Evolutionary conservation across 2,329 filamentous ascomycete species (phyloP).

Genomic region (Colletotrichum ledebouriae): DNA sequence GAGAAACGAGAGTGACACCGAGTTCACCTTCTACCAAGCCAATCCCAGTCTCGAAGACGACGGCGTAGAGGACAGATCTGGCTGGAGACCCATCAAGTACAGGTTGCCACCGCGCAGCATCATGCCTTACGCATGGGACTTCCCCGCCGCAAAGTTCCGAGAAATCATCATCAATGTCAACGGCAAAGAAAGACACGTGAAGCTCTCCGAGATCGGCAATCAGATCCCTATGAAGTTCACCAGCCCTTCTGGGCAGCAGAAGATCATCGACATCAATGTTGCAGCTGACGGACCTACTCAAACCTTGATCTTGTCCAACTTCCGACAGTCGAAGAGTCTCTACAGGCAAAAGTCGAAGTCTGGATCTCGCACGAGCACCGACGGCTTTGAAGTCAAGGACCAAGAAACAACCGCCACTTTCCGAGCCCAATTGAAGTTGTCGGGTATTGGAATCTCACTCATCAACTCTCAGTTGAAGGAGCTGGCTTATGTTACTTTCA

Average conservation of each 20-base stretch:
- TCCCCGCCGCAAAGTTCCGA: constrained; percentile 95
- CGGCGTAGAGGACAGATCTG: constrained; percentile 83
- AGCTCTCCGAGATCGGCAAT: constrained; percentile 96
- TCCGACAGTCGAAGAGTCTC: constrained; percentile 90
- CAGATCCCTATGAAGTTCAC: constrained; percentile 93
- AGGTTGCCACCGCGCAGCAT: constrained; percentile 93
- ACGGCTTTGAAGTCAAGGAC: constrained; percentile 94
- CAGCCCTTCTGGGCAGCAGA: constrained; percentile 75
- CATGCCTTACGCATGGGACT: constrained; percentile 99
- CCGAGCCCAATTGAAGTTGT: constrained; percentile 87
- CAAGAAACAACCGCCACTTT: constrained; percentile 90
- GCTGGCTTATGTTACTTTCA: constrained; percentile 91
- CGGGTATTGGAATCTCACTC: constrained; percentile 91
- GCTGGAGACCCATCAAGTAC: constrained; percentile 94
- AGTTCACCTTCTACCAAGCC: constrained; percentile 96
- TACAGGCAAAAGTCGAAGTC: constrained; percentile 75
- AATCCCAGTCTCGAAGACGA: constrained; percentile 95
- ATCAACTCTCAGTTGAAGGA: constrained; percentile 94
- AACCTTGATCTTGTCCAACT: constrained; percentile 93
- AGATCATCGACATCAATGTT: constrained; percentile 97
- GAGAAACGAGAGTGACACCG: constrained; percentile 96
- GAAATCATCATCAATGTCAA: constrained; percentile 87
- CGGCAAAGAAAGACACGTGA: constrained; percentile 89
- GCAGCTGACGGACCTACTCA: constrained; percentile 96
- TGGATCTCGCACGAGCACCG: constrained; percentile 64